A percentile compares a stretch with the other conserved stretches of the same genome.
Evolutionary conservation across 2,329 filamentous ascomycete species (phyloP).

Genomic region (Remersonia thermophila): DNA sequence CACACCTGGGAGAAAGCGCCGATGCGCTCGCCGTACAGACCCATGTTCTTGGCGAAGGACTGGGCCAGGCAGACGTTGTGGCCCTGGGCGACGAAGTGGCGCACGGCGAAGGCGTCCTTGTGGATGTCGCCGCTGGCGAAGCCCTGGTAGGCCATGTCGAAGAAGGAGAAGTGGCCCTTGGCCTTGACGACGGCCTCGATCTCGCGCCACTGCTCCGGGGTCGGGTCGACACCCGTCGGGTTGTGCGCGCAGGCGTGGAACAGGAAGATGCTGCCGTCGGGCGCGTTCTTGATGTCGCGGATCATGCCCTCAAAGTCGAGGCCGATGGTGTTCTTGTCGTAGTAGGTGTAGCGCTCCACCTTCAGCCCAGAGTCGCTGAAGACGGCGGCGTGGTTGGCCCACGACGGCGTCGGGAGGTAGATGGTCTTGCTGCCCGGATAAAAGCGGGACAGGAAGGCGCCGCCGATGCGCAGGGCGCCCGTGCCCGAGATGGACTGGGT

Average conservation of each 20-base stretch:
- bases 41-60: conserved; percentile 99
- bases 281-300: conserved; percentile 78
- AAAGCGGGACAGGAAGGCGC: conserved; percentile 83
- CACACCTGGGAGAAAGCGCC: conserved; percentile 92
- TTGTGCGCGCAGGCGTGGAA: conserved; percentile 98
- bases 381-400: conserved; percentile 96
- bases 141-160: conserved; percentile 99
- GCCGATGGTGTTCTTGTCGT: conserved; percentile 96
- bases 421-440: conserved; percentile 88
- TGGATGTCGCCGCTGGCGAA: conserved; percentile 89
- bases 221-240: conserved; percentile 92
- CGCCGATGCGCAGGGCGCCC: conserved; percentile 87
- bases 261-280: conserved; percentile 76
- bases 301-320: conserved; percentile 94
- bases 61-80: conserved; percentile 81
- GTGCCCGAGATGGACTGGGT: conserved; percentile 98
- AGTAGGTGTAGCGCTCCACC: conserved; percentile 95
- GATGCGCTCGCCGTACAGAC: conserved; percentile 95
- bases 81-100: conserved; percentile 86
- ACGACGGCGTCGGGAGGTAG: conserved; percentile 91
- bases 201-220: conserved; percentile 79
- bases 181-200: conserved; percentile 80
- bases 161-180: conserved; percentile 85
- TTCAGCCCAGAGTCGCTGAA: conserved; percentile 86
- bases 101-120: conserved; percentile 84